Evolutionary conservation across 2,329 filamentous ascomycete species (phyloP), one percentile per base, ranked within the genome.

Genomic region (Diplodia seriata): DNA sequence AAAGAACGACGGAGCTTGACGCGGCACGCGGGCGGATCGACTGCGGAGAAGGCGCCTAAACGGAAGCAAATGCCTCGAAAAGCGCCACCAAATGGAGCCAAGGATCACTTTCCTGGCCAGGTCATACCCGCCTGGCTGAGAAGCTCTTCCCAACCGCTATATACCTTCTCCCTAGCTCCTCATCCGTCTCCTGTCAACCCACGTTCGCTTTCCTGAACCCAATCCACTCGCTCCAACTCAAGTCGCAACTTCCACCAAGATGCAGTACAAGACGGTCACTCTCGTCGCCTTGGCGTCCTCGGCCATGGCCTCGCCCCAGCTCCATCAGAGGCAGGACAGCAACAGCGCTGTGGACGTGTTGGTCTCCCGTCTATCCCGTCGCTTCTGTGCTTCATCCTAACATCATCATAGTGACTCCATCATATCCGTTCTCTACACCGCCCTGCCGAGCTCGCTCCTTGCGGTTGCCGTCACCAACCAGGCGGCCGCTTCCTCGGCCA

Each of bases 381-480:
- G 40, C 26, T 23, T 38, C 15, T 29, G 40, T 36, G 7, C 8
- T 8, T 29, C 23, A 38, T 38, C 15, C 29, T 59, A 31, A 57
- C n/a, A 6, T 20, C 12, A 9, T 43, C 43, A 1, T 6, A 59
- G 43, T 15, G 31, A 47, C 50, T 66, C 63, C 12, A 40, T 59
- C 26, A 40, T 43, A 5, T 57, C 64, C 20, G 79, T 81, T 67
- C 79, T 84, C 66, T 74, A 78, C 70, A 82, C 81, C 23, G 82
- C 80, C 53, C 76, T 84, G 61, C 82, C 82, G 20, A 70, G 76
- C 33, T 79, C 81, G 5, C 73, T 79, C 59, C 70, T 80, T 68
- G 72, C 74, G 18, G 74, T 79, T 68, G 81, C 79, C 43, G 70
- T 81, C 63, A 81, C 80, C 69, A 81, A 81, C 73, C 73, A 76